These are phyloP conservation scores for Davidsoniella australis DNA, from an alignment of 2,329 filamentous ascomycete species.

Conservation along the genomic window DNA sequence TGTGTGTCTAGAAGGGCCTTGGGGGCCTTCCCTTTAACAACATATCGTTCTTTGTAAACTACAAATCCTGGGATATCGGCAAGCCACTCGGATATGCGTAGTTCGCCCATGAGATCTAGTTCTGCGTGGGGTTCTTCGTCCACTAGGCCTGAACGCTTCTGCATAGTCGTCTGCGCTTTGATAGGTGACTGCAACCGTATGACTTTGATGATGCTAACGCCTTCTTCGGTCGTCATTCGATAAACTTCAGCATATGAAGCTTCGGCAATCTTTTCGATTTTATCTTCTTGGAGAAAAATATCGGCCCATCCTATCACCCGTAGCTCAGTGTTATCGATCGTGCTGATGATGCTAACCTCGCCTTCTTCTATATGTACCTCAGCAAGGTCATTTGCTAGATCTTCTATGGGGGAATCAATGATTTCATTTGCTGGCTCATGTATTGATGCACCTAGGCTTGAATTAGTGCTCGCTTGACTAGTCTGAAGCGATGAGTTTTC, in stretches of 20 bases:
- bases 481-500: not conserved
- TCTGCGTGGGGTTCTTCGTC: conserved; percentile 41
- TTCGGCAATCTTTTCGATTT: conserved; percentile 47
- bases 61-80: conserved; percentile 49
- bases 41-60: conserved; percentile 46
- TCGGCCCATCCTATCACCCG: conserved; percentile 38
- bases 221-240: conserved; percentile 39
- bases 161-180: conserved; percentile 38
- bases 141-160: conserved; percentile 35
- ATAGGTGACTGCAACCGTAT: conserved; percentile 43
- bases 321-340: conserved; percentile 16
- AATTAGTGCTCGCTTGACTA: too few relatives aligned
- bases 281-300: conserved; percentile 34
- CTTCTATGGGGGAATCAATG: not conserved
- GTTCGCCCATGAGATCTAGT: conserved; percentile 38
- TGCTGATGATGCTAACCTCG: conserved; percentile 9
- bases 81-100: conserved; percentile 46
- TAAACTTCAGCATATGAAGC: conserved; percentile 52
- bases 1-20: conserved; percentile 40
- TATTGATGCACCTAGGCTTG: too few relatives aligned
- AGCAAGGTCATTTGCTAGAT: not conserved
- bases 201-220: conserved; percentile 48
- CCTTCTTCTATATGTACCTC: not conserved
- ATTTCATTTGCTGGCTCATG: too few relatives aligned
- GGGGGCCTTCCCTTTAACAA: conserved; percentile 39